A percentile compares a stretch with the other conserved stretches of the same genome.
Evolutionary conservation across 345 rosid species (phyloP).

Genomic region (Hibiscus trionum): DNA sequence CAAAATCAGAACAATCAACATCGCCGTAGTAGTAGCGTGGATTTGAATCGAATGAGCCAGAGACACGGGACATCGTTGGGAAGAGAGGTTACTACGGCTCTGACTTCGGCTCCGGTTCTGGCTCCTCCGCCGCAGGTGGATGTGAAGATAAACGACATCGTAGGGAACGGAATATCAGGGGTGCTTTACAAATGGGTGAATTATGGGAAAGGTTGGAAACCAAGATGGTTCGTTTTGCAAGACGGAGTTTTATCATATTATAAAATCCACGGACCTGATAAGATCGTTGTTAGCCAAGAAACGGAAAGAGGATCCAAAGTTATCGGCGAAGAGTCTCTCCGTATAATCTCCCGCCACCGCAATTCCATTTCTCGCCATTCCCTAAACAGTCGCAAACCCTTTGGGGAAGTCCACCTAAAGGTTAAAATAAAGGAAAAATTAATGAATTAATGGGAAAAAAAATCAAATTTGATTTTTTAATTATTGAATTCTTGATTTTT

Average conservation of each 20-base stretch:
- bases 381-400: conserved; percentile 52
- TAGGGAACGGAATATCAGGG: conserved; percentile 87
- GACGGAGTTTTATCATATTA: conserved; percentile 94
- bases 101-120: conserved; percentile 1
- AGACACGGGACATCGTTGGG: conserved; percentile 4
- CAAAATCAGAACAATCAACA: not conserved
- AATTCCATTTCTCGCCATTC: conserved; percentile 13
- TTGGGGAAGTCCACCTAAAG: conserved; percentile 98
- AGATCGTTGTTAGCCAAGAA: conserved; percentile 67
- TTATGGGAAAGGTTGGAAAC: conserved; percentile 94
- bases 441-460: not conserved
- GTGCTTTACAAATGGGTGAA: conserved; percentile 90
- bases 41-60: conserved; percentile 13
- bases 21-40: conserved; percentile 5
- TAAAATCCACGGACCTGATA: conserved; percentile 91
- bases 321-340: conserved; percentile 78
- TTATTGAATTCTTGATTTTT: not conserved
- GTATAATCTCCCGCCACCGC: conserved; percentile 39
- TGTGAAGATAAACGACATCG: conserved; percentile 73
- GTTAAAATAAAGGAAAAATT: conserved; percentile 18
- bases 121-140: conserved; percentile 41
- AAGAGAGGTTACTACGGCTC: not conserved
- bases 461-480: not conserved
- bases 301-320: conserved; percentile 79
- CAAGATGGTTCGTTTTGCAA: conserved; percentile 89